phyloP scores from a whole-genome alignment of 768 basidiomycete species.

The Scleroderma citrinum region DNA sequence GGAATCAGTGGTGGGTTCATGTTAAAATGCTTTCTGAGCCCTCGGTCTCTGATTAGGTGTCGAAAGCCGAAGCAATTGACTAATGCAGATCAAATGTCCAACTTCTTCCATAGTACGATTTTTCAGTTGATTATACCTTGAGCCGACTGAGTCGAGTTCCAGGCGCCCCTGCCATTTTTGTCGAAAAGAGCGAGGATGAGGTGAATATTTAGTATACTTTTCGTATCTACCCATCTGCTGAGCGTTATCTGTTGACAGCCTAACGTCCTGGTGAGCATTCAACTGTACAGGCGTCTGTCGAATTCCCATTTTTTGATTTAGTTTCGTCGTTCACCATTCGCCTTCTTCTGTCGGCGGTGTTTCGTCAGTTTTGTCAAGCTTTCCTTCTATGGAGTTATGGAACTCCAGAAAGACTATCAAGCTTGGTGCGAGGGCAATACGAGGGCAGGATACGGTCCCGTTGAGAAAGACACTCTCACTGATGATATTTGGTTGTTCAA shows the following conservation, averaged over 20 bases:
- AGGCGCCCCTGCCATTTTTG: conserved; percentile 56
- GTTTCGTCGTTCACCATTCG: conserved; percentile 74
- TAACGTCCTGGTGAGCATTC: conserved; percentile 18
- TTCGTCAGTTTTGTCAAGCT: conserved; percentile 70
- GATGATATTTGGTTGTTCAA: conserved; percentile 50
- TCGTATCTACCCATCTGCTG: conserved; percentile 1
- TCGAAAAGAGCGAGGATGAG: conserved; percentile 54
- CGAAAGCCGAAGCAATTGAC: conserved; percentile 44
- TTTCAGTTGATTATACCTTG: background rate
- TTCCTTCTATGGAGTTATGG: conserved; percentile 65
- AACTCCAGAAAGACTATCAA: conserved; percentile 61
- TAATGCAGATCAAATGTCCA: conserved; percentile 54
- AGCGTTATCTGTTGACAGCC: conserved; percentile 13
- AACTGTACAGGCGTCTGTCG: conserved; percentile 8
- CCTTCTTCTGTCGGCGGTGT: conserved; percentile 75
- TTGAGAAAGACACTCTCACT: conserved; percentile 49
- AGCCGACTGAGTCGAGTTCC: conserved; percentile 1
- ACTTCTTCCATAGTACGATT: conserved; percentile 46
- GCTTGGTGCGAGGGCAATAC: conserved; percentile 52
- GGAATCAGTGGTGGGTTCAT: conserved; percentile 30
- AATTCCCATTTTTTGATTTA: conserved; percentile 21
- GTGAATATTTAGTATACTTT: conserved; percentile 21
- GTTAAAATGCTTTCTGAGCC: conserved; percentile 6
- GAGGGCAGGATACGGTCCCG: conserved; percentile 42
- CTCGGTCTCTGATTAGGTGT: conserved; percentile 12